Conservation (phyloP, 75 land plant genomes). For the Chamaecyparis obtusa region DNA sequence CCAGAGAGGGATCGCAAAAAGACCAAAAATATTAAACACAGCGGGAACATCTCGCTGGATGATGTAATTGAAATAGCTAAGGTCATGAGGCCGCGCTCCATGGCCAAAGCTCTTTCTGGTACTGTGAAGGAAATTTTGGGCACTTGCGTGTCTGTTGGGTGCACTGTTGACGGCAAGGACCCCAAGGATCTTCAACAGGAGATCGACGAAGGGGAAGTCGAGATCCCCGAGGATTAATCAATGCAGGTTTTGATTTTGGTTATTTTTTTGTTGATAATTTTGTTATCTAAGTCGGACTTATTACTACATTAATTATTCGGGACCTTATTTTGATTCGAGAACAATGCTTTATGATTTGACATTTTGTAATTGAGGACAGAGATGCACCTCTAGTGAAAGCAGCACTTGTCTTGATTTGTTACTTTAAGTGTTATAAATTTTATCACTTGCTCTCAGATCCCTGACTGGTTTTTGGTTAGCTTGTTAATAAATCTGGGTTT, state of each 20-base stretch:
- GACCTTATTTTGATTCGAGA: background rate
- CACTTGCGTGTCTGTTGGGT: slow-evolving; percentile 77
- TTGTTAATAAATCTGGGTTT: too few relatives aligned
- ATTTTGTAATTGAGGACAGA: too few relatives aligned
- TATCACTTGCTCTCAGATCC: too few relatives aligned
- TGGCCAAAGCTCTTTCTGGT: slow-evolving; percentile 63
- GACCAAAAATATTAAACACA: slow-evolving; percentile 80
- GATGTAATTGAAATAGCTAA: slow-evolving; percentile 80
- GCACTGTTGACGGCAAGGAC: slow-evolving; percentile 76
- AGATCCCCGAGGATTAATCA: slow-evolving; percentile 30
- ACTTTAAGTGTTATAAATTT: too few relatives aligned
- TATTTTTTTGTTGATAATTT: background rate
- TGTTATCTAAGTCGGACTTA: background rate
- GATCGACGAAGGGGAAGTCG: slow-evolving; percentile 71
- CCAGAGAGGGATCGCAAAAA: slow-evolving; percentile 80
- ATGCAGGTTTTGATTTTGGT: background rate
- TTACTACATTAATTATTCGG: too few relatives aligned
- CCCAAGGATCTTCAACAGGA: slow-evolving; percentile 56
- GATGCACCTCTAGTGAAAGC: too few relatives aligned
- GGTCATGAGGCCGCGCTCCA: slow-evolving; percentile 67
- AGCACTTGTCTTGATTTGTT: too few relatives aligned
- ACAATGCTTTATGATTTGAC: background rate
- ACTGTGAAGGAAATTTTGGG: slow-evolving; percentile 81
- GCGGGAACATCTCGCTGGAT: slow-evolving; percentile 67
- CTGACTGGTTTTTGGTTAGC: too few relatives aligned